phyloP scores from a whole-genome alignment of 1,284 basidiomycete species.

The Pyrrhoderma lamaoense region DNA sequence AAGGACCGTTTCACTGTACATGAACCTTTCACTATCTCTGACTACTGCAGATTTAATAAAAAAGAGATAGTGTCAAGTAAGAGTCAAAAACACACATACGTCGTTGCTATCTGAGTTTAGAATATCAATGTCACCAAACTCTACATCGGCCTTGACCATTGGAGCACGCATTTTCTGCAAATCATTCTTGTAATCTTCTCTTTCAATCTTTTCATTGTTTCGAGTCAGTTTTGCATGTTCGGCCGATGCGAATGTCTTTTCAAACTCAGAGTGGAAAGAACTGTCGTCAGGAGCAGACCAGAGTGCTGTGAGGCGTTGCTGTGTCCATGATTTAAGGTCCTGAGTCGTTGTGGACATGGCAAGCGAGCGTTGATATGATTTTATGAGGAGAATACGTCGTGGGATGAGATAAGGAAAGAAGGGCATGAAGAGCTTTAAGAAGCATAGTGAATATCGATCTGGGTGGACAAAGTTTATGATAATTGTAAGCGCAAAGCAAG shows the following conservation, averaged over 20 bases:
- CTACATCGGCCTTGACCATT: constrained; percentile 23
- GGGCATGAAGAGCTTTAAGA: too few species aligned
- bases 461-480: too few species aligned
- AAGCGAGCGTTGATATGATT: too few species aligned
- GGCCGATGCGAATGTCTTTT: constrained; percentile 27
- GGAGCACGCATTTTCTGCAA: constrained; percentile 20
- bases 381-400: too few species aligned
- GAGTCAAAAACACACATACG: constrained; percentile 1
- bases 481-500: too few species aligned
- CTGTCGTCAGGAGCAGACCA: constrained; percentile 24
- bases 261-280: constrained; percentile 23
- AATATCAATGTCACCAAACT: constrained; percentile 29
- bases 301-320: constrained; percentile 22
- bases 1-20: constrained; percentile 36
- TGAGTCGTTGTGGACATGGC: not conserved
- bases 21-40: constrained; percentile 35
- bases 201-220: constrained; percentile 28
- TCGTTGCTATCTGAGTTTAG: constrained; percentile 25
- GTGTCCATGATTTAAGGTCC: constrained; percentile 8
- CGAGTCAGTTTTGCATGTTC: constrained; percentile 21
- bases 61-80: not conserved
- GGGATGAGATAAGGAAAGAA: too few species aligned
- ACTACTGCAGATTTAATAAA: constrained; percentile 20
- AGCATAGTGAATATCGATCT: too few species aligned
- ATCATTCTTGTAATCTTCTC: constrained; percentile 28